Evolutionary conservation across 768 basidiomycete species (phyloP).

Genomic region (Wakefieldia striispora): DNA sequence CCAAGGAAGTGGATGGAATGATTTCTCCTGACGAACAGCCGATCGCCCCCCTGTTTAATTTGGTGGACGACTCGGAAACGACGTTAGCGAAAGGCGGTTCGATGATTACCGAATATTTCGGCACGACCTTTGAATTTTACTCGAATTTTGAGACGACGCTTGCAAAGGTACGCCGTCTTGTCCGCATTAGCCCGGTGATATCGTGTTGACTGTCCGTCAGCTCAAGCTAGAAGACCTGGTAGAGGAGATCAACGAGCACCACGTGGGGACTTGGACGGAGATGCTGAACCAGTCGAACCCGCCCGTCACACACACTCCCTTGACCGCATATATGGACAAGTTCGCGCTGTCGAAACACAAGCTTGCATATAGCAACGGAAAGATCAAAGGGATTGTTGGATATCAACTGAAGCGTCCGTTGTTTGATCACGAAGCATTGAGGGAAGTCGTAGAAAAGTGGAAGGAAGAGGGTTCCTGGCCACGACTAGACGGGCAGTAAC

Average conservation of each 20-base stretch:
- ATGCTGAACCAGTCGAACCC: slow-evolving; percentile 74
- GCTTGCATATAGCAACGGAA: slow-evolving; percentile 65
- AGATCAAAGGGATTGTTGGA: slow-evolving; percentile 71
- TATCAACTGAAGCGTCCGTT: slow-evolving; percentile 63
- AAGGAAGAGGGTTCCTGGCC: slow-evolving; percentile 60
- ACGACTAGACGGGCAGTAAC: slow-evolving; percentile 18
- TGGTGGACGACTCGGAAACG: slow-evolving; percentile 77
- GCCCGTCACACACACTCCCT: slow-evolving; percentile 65
- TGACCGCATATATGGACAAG: slow-evolving; percentile 78
- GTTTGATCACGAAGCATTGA: slow-evolving; percentile 58
- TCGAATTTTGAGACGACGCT: slow-evolving; percentile 63
- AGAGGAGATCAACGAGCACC: slow-evolving; percentile 83
- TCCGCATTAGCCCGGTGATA: slow-evolving; percentile 4
- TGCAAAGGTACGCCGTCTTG: slow-evolving; percentile 57
- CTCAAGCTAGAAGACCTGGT: slow-evolving; percentile 65
- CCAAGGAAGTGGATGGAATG: slow-evolving; percentile 62
- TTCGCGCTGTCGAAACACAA: slow-evolving; percentile 68
- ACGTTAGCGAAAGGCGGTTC: slow-evolving; percentile 67
- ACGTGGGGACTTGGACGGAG: slow-evolving; percentile 79
- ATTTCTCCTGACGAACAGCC: slow-evolving; percentile 53
- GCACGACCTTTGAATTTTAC: slow-evolving; percentile 80
- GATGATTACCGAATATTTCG: slow-evolving; percentile 67
- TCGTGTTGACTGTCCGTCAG: slow-evolving; percentile 32
- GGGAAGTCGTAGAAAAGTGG: slow-evolving; percentile 78
- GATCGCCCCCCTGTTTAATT: slow-evolving; percentile 77